Base-by-base conservation (phyloP, 768 basidiomycete genomes). In the Gelatoporia subvermispora region DNA sequence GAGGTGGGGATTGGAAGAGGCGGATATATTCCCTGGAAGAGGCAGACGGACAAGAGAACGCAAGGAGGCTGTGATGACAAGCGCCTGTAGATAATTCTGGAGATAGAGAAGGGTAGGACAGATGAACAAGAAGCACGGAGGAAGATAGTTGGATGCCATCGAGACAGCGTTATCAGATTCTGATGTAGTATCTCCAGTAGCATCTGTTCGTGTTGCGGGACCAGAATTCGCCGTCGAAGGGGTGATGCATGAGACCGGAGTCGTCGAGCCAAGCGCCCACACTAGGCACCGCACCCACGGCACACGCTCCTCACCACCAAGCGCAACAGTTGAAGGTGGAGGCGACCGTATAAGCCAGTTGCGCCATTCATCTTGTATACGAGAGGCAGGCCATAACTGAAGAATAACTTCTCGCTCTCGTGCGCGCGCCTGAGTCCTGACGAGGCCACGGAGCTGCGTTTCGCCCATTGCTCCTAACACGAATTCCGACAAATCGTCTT, bases 31-130 rank as follows among this genome's bases (percentile, higher is more conserved):
- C 7, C 28, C 28, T 5, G 28, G 34, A 35, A 22, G 54, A 2
- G 73, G 71, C 7, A 76, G 65, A 11, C 72, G 78, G 0, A 77
- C 71, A 22, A 88, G 75, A 17, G 76, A 69, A 24, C 77, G 74
- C 35, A 89, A 66, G 7, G 79, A 71, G 3, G 84, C 83, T 20
- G 78, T 69, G 25, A 88, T 81, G 15, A 84, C 72, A 10, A 87
- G 70, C 3, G 85, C 86, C 59, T 89, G 86, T 4, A 88, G 63
- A 55, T 78, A 76, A 54, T 89, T 85, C 62, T 89, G 86, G 11
- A 79, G 56, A 58, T 74, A 75, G 37, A 84, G 60, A 0, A 88
- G 68, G 5, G 71, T 62, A 2, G 80, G 79, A 4, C 70, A 58
- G 1, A 72, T 71, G 60, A 88, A 80, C 56, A 87, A 78, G 52